A percentile compares a stretch with the other conserved stretches of the same genome.
These are phyloP conservation scores for Rhizopogon vulgaris DNA, from an alignment of 768 basidiomycete genomes.

Conservation along the genomic window DNA sequence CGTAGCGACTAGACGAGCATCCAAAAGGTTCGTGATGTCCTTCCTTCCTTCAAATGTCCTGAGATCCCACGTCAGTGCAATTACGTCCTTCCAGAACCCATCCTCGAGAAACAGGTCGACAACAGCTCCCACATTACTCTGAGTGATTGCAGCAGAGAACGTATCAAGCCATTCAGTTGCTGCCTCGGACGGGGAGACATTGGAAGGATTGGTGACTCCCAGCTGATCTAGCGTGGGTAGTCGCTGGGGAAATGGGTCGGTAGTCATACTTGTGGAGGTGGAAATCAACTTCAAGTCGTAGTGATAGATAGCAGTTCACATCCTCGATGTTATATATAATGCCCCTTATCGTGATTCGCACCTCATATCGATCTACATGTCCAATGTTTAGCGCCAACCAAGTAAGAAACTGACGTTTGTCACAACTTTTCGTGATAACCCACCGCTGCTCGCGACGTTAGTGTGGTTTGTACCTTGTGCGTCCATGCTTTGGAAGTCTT, in stretches of 20 bases:
- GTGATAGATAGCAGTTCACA: no score
- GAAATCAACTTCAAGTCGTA: no score
- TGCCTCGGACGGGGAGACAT: constrained; percentile 13
- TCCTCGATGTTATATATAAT: no score
- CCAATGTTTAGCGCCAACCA: no score
- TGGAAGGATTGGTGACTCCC: constrained; percentile 16
- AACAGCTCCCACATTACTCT: constrained; percentile 11
- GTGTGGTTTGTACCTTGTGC: no score
- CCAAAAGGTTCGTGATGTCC: constrained; percentile 33
- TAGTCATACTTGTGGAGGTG: constrained; percentile 7
- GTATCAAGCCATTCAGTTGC: constrained; percentile 19
- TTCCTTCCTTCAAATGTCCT: constrained; percentile 38
- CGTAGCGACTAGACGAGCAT: constrained; percentile 29
- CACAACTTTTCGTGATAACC: no score
- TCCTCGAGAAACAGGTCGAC: constrained; percentile 23
- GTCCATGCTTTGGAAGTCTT: no score
- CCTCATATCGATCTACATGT: no score
- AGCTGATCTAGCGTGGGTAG: constrained; percentile 25
- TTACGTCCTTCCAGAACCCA: constrained; percentile 46
- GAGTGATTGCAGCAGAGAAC: constrained; percentile 17
- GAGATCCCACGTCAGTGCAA: constrained; percentile 52
- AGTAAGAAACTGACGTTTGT: no score
- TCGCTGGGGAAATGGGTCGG: constrained; percentile 17
- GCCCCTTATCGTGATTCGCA: no score
- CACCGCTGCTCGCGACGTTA: no score